Evolutionary conservation across 805 yeast genomes (phyloP), one percentile per base, ranked within the genome.

Genomic region (Candida morakotiae): DNA sequence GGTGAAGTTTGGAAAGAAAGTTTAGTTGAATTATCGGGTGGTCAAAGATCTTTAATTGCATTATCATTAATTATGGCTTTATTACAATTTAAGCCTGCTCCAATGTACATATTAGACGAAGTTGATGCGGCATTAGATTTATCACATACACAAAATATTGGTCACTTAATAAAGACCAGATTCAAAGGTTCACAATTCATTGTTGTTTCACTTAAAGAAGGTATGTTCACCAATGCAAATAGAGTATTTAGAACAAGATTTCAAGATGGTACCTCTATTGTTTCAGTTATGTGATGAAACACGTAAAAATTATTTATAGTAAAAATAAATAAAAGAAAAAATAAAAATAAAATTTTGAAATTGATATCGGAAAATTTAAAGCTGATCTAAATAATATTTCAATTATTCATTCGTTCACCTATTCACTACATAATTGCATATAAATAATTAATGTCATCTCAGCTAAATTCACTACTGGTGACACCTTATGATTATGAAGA

Each of bases 91-190:
- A 87, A 88, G 58, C 99, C 99, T 4, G 98, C 99, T 1, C 98
- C 98, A 6, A 86, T 93, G 95, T 93, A 93, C 55, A 91, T 93
- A 48, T 67, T 93, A 40, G 98, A 93, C 62, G 98, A 93, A 64
- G 97, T 93, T 26, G 98, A 93, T 65, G 98, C 99, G 1, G 99
- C 99, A 1, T 72, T 93, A 46, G 99, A 93, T 69, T 73, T 91
- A 46, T 86, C 94, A 41, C 99, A 93, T 56, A 93, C 99, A 1
- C 98, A 93, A 59, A 93, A 93, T 53, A 93, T 93, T 52, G 99
- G 99, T 3, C 96, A 87, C 53, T 70, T 93, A 56, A 93, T 93
- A 60, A 93, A 91, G 63, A 91, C 97, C 0, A 70, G 96, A 48
- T 93, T 93, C 64, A 84, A 86, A 59, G 96, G 95, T 1, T 85